These are phyloP conservation scores for Quambalaria eucalypti DNA, from an alignment of 1,284 basidiomycete genomes.

Conservation along the genomic window DNA sequence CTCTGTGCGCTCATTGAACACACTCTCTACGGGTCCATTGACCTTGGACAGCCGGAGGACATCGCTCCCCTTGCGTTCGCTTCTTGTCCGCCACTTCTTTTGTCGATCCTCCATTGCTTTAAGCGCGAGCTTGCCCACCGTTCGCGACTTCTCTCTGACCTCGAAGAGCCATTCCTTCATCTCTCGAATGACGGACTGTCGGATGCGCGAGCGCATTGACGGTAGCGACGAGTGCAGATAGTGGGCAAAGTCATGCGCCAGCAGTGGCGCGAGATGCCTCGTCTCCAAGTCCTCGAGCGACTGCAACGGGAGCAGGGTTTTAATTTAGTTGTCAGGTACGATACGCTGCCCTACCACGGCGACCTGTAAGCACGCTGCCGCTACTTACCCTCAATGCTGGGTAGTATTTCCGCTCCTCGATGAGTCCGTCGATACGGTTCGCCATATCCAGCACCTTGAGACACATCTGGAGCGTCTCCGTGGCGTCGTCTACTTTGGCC, in stretches of 20 bases:
- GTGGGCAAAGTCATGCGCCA: slow-evolving; percentile 86
- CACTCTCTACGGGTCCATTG: slow-evolving; percentile 85
- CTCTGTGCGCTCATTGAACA: slow-evolving; percentile 87
- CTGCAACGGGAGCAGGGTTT: slow-evolving; percentile 11
- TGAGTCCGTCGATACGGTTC: slow-evolving; percentile 85
- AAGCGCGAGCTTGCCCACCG: slow-evolving; percentile 77
- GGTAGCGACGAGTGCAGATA: slow-evolving; percentile 85
- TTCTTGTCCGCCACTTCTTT: slow-evolving; percentile 64
- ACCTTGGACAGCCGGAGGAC: slow-evolving; percentile 63
- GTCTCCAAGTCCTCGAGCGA: slow-evolving; percentile 59
- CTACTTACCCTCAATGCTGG: slow-evolving; percentile 68
- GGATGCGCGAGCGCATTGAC: slow-evolving; percentile 76
- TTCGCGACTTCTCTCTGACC: slow-evolving; percentile 76
- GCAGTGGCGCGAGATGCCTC: slow-evolving; percentile 69
- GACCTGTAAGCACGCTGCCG: too few species aligned
- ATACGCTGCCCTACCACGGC: slow-evolving; percentile 4
- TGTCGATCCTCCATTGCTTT: slow-evolving; percentile 80
- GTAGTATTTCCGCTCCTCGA: slow-evolving; percentile 83
- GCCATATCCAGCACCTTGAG: slow-evolving; percentile 85
- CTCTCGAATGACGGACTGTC: slow-evolving; percentile 83
- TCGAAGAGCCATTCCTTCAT: slow-evolving; percentile 96
- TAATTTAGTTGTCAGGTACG: slow-evolving; percentile 4
- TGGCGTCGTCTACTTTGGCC: slow-evolving; percentile 86
- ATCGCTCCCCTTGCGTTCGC: slow-evolving; percentile 28
- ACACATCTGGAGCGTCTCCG: slow-evolving; percentile 86